Conservation (phyloP, 2,329 filamentous ascomycete genomes). For the Fusarium luffae region DNA sequence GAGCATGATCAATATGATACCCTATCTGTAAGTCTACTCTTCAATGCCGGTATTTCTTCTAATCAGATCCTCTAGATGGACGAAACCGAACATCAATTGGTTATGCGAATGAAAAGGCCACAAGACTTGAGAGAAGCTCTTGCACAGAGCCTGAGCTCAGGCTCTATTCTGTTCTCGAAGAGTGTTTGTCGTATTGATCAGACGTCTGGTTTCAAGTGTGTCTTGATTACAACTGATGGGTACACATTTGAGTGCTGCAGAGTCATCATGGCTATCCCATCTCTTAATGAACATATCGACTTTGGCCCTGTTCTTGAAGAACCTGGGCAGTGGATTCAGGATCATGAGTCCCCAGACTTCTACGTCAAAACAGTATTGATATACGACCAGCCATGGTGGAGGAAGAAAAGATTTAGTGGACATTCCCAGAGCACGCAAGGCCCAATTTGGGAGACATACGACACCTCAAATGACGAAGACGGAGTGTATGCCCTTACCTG, state of each 20-base stretch:
- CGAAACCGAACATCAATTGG: neutral
- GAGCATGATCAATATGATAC: neutral
- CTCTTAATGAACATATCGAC: neutral
- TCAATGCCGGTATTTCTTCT: neutral
- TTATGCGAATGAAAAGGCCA: neutral
- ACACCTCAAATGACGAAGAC: neutral
- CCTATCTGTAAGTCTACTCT: neutral
- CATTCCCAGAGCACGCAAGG: neutral
- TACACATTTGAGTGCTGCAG: neutral
- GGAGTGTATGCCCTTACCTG: neutral
- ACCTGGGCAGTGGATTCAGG: neutral
- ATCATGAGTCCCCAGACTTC: neutral
- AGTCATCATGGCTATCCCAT: neutral
- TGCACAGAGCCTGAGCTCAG: too few species aligned
- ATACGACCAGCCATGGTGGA: neutral
- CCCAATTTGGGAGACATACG: neutral
- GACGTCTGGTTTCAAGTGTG: neutral
- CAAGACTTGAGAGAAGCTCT: neutral
- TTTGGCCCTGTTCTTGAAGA: rapidly evolving
- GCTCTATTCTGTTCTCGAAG: neutral
- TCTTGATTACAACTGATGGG: neutral
- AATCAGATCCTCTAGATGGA: neutral
- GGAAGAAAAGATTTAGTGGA: neutral
- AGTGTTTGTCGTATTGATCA: neutral
- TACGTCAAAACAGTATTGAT: neutral